A percentile compares a stretch with the other conserved stretches of the same genome.
phyloP scores from a whole-genome alignment of 208 protist species.

The Tritrichomonas musculus region DNA sequence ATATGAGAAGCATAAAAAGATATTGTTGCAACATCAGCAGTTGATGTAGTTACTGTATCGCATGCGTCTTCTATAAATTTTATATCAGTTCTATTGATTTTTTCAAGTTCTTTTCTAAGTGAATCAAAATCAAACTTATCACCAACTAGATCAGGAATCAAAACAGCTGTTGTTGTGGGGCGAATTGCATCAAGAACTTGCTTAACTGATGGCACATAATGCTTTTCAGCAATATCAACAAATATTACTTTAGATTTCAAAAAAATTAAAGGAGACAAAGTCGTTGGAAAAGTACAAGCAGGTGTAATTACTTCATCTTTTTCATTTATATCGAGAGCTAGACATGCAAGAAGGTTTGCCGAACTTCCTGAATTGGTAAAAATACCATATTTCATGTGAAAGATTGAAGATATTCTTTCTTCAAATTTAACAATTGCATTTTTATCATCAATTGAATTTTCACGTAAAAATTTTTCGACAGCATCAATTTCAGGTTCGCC shows the following conservation, averaged over 20 bases:
- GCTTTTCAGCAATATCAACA: neutral
- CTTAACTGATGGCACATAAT: slow-evolving; percentile 38
- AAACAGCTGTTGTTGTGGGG: slow-evolving; percentile 39
- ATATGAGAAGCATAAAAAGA: slow-evolving; percentile 48
- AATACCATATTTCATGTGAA: slow-evolving; percentile 42
- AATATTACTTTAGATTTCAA: slow-evolving; percentile 36
- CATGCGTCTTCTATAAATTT: slow-evolving; percentile 47
- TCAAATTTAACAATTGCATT: slow-evolving; percentile 37
- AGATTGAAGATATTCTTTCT: slow-evolving; percentile 27
- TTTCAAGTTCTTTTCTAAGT: slow-evolving; percentile 25
- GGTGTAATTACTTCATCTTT: slow-evolving; percentile 47
- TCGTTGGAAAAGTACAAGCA: slow-evolving; percentile 42
- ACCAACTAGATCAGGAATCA: slow-evolving; percentile 47
- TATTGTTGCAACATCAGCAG: slow-evolving; percentile 39
- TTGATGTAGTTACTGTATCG: slow-evolving; percentile 40
- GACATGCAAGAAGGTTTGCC: slow-evolving; percentile 41
- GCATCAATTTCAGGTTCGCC: slow-evolving; percentile 44
- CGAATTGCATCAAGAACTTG: slow-evolving; percentile 39
- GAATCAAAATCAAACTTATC: slow-evolving; percentile 46
- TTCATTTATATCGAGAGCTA: neutral
- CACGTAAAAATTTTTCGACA: slow-evolving; percentile 33
- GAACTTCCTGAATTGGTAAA: slow-evolving; percentile 48
- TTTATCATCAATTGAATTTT: neutral
- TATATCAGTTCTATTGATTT: slow-evolving; percentile 29
- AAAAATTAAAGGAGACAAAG: slow-evolving; percentile 41